Conservation (phyloP, 148 eudicot species). For the Tetragonia tetragonoides region DNA sequence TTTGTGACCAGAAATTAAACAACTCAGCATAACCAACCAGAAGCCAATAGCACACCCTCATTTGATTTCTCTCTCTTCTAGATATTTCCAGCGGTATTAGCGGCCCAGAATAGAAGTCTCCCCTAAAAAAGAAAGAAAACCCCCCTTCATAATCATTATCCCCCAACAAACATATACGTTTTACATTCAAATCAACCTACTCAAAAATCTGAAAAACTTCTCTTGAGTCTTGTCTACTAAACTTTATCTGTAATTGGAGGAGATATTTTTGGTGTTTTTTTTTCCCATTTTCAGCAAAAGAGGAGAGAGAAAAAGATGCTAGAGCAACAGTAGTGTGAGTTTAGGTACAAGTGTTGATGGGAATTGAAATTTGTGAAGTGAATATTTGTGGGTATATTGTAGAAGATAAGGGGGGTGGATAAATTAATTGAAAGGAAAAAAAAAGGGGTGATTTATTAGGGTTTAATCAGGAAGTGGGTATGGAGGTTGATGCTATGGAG, state of each 20-base stretch:
- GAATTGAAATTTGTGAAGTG: neutral
- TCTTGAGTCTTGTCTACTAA: too few relatives aligned
- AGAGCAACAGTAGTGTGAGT: neutral
- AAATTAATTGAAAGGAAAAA: neutral
- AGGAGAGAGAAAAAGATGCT: neutral
- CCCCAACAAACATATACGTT: too few relatives aligned
- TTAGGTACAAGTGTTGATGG: neutral
- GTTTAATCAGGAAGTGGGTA: slow-evolving; percentile 18
- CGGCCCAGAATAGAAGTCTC: slow-evolving; percentile 30
- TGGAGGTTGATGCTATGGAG: slow-evolving; percentile 5
- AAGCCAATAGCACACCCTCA: slow-evolving; percentile 34
- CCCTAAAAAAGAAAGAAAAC: neutral
- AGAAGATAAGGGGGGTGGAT: slow-evolving; percentile 12
- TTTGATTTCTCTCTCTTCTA: slow-evolving; percentile 34
- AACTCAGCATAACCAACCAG: slow-evolving; percentile 31
- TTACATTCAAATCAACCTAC: too few relatives aligned
- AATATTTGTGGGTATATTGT: neutral
- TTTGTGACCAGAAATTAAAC: slow-evolving; percentile 26
- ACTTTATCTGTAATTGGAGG: neutral
- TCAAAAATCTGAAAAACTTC: too few relatives aligned
- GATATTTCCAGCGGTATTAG: slow-evolving; percentile 41
- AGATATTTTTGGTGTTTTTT: neutral
- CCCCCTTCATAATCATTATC: too few relatives aligned
- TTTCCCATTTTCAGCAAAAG: too few relatives aligned
- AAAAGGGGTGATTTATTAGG: slow-evolving; percentile 9